Percentiles rank a stretch among this genome's conserved stretches.
Conservation (phyloP, 257 asterid species). For the Handroanthus guayacan region DNA sequence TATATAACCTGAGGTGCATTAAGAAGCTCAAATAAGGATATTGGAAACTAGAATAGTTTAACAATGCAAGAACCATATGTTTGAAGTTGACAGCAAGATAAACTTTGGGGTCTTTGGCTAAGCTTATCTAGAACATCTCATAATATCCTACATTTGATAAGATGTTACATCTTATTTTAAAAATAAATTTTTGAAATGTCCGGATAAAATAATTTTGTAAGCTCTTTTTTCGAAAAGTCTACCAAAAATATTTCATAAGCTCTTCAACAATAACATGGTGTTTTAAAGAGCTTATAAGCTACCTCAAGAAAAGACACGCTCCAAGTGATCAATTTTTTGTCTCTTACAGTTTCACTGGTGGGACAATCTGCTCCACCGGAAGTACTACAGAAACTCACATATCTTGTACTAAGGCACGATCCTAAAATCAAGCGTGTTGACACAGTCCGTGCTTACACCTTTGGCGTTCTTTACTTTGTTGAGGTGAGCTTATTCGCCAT, state of each 20-base stretch:
- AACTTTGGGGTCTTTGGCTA: no score
- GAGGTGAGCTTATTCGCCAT: slow-evolving; percentile 49
- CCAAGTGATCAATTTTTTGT: no score
- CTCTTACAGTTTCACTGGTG: slow-evolving; percentile 56
- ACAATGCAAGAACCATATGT: background rate
- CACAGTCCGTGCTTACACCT: slow-evolving; percentile 78
- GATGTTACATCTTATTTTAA: no score
- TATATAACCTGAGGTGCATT: background rate
- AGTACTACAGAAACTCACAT: slow-evolving; percentile 64
- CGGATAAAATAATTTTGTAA: no score
- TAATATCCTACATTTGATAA: no score
- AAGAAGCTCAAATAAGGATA: background rate
- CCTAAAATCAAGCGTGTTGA: slow-evolving; percentile 70
- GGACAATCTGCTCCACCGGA: slow-evolving; percentile 81
- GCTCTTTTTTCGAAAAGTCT: no score
- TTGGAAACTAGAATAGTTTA: background rate
- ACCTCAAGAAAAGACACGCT: no score
- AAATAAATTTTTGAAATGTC: no score
- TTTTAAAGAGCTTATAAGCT: no score
- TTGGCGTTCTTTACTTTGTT: slow-evolving; percentile 77
- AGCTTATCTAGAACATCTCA: no score
- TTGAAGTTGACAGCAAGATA: background rate
- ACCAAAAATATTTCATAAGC: no score
- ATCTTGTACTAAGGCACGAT: slow-evolving; percentile 62
- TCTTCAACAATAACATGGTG: no score